Conservation (phyloP, 176 grass and related monocot species). For the Aegilops sharonensis region DNA sequence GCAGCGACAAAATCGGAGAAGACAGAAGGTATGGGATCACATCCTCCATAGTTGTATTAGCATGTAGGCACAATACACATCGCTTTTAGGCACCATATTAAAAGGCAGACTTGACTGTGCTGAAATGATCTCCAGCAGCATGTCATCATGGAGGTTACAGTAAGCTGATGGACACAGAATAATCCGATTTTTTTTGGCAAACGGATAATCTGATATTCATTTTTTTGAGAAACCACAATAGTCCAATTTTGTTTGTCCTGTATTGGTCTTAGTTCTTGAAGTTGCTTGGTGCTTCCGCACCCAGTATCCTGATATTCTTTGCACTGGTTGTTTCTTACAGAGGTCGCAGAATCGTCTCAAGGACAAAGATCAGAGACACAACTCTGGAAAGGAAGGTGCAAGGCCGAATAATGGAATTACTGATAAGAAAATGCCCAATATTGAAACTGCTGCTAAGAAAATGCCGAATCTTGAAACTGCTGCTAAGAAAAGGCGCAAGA, state of each 20-base stretch:
- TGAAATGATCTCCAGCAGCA: conserved; percentile 24
- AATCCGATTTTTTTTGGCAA: neutral
- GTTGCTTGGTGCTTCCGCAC: neutral
- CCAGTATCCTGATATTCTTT: neutral
- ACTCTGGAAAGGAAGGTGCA: conserved; percentile 34
- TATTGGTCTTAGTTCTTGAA: neutral
- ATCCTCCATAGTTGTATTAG: conserved; percentile 7
- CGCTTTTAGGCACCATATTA: conserved; percentile 14
- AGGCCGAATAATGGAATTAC: neutral
- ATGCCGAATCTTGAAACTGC: neutral
- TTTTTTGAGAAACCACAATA: neutral
- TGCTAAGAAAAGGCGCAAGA: conserved; percentile 49
- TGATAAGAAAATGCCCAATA: neutral
- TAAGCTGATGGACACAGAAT: neutral
- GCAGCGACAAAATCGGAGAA: conserved; percentile 62
- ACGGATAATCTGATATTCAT: neutral
- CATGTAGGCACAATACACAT: conserved; percentile 13
- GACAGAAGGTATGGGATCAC: conserved; percentile 64
- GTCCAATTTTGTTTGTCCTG: neutral
- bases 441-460: neutral
- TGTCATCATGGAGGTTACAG: conserved; percentile 7
- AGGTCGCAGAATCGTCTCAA: conserved; percentile 33
- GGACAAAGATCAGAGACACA: conserved; percentile 35
- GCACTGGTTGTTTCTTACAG: conserved; percentile 34
- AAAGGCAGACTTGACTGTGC: conserved; percentile 3